A percentile compares a stretch with the other conserved stretches of the same genome.
These are phyloP conservation scores for Phytophthora hybrid DNA, from an alignment of 352 stramenopile genomes.

Conservation along the genomic window DNA sequence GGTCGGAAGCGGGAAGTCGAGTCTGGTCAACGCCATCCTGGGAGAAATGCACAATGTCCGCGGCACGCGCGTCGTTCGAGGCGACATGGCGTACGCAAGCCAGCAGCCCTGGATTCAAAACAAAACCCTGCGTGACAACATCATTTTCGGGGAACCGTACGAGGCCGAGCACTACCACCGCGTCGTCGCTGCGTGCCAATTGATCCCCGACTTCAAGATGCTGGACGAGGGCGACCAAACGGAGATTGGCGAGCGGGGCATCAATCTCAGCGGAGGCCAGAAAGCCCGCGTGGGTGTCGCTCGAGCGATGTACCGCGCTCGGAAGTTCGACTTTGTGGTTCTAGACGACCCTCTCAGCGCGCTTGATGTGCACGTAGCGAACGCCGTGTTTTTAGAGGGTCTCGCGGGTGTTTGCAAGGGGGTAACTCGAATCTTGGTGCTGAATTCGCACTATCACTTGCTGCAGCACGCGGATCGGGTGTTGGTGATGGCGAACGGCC, in stretches of 20 bases:
- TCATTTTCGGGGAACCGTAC: slow-evolving; percentile 52
- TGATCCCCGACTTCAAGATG: slow-evolving; percentile 73
- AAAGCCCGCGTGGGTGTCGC: slow-evolving; percentile 69
- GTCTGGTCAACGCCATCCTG: slow-evolving; percentile 57
- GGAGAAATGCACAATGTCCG: slow-evolving; percentile 48
- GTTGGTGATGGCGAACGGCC: slow-evolving; percentile 72
- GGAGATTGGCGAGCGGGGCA: slow-evolving; percentile 91
- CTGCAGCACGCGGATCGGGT: slow-evolving; percentile 63
- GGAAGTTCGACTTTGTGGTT: slow-evolving; percentile 59
- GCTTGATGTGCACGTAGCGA: slow-evolving; percentile 90
- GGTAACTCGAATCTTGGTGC: slow-evolving; percentile 91
- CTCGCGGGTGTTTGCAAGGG: slow-evolving; percentile 62
- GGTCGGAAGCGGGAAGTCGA: slow-evolving; percentile 62
- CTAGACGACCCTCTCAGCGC: slow-evolving; percentile 71
- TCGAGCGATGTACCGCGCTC: slow-evolving; percentile 57
- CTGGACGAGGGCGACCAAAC: slow-evolving; percentile 91
- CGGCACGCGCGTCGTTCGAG: slow-evolving; percentile 32
- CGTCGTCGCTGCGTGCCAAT: slow-evolving; percentile 75
- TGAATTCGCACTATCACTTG: slow-evolving; percentile 93
- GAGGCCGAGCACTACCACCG: slow-evolving; percentile 48
- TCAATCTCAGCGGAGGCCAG: slow-evolving; percentile 86
- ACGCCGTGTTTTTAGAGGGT: slow-evolving; percentile 91
- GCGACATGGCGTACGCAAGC: slow-evolving; percentile 44
- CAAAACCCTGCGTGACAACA: slow-evolving; percentile 55
- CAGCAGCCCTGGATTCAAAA: slow-evolving; percentile 64